These are phyloP conservation scores for Parsonsia alboflavescens DNA, from an alignment of 257 asterid species.

Conservation along the genomic window DNA sequence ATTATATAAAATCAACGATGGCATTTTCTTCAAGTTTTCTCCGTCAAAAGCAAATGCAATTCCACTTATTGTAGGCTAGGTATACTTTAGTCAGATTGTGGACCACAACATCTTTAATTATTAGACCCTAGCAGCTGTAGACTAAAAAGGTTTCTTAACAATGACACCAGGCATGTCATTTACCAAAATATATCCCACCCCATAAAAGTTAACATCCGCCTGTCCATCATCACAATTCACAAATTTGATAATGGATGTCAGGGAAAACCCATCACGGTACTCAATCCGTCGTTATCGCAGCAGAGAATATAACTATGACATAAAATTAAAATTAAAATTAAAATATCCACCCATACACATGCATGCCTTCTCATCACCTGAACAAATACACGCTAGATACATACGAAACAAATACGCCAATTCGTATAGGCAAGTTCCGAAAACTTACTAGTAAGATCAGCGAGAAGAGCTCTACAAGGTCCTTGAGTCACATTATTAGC, in stretches of 20 bases:
- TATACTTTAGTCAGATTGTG: not conserved
- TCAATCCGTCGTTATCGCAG: not conserved
- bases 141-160: not conserved
- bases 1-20: not conserved
- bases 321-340: too few species aligned
- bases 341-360: not conserved
- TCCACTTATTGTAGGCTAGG: not conserved
- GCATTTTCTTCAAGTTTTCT: not conserved
- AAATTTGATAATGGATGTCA: not conserved
- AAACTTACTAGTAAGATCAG: conserved; percentile 70
- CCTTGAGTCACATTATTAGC: conserved; percentile 89
- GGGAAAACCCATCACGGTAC: not conserved
- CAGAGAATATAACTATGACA: not conserved
- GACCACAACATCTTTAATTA: not conserved
- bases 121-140: not conserved
- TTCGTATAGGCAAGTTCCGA: not conserved
- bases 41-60: not conserved
- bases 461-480: conserved; percentile 85
- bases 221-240: not conserved
- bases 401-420: not conserved
- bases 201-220: not conserved
- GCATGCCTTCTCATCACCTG: not conserved
- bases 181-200: not conserved
- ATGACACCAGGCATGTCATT: not conserved
- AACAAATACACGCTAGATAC: not conserved